Percentiles rank a stretch among this genome's conserved stretches.
Conservation (phyloP, 1,284 basidiomycete species). For the Trichosporon inkin region DNA sequence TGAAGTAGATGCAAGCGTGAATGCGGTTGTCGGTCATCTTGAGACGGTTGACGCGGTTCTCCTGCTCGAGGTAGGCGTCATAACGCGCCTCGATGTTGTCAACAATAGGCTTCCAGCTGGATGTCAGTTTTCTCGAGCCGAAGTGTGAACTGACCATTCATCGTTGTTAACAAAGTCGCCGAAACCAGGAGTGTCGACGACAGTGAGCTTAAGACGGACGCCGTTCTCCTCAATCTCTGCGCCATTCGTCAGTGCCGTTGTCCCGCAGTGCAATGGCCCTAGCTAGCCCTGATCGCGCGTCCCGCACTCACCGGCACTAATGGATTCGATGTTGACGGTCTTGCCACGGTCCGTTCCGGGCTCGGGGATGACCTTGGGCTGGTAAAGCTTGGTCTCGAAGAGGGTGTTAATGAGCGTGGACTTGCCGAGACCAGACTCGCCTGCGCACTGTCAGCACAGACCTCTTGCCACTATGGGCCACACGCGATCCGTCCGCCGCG, state of each 20-base stretch:
- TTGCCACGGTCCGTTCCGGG: conserved; percentile 81
- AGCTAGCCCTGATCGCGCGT: background rate
- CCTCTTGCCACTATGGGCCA: conserved; percentile 13
- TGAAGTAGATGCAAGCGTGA: conserved; percentile 84
- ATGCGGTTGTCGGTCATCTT: conserved; percentile 53
- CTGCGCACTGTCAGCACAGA: conserved; percentile 52
- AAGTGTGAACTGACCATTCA: conserved; percentile 63
- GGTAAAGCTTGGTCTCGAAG: conserved; percentile 91
- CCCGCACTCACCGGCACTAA: conserved; percentile 74
- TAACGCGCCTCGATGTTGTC: conserved; percentile 96
- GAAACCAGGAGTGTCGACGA: conserved; percentile 94
- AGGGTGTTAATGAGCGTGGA: conserved; percentile 96
- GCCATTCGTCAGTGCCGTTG: conserved; percentile 33
- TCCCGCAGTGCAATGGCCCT: background rate
- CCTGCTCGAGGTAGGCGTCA: conserved; percentile 93
- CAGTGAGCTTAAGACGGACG: conserved; percentile 88
- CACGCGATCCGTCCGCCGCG: background rate
- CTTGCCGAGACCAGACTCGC: conserved; percentile 95
- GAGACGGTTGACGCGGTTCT: conserved; percentile 83
- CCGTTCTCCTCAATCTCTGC: conserved; percentile 96
- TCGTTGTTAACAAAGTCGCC: conserved; percentile 98
- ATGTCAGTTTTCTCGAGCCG: background rate
- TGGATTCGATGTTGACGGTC: conserved; percentile 93
- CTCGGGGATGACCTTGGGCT: conserved; percentile 72
- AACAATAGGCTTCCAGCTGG: conserved; percentile 92